Evolutionary conservation across 2,329 filamentous ascomycete genomes (phyloP).

Genomic region (Trichoderma sp.): DNA sequence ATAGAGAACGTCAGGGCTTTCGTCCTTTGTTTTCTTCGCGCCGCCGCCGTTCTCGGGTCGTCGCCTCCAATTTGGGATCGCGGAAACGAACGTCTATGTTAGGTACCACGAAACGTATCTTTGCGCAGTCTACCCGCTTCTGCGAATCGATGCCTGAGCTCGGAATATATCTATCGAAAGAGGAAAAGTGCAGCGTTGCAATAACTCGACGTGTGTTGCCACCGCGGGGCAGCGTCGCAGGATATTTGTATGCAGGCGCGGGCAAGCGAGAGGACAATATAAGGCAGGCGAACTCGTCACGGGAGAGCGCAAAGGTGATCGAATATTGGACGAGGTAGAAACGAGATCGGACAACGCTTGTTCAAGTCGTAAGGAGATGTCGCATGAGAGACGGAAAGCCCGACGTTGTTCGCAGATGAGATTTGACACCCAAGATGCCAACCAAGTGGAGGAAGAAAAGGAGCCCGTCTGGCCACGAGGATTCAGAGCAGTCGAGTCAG

Average conservation of each 20-base stretch:
- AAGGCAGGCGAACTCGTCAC: neutral
- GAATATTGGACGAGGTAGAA: neutral
- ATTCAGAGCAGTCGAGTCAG: conserved; percentile 16
- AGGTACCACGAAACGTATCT: neutral
- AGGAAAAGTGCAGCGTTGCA: neutral
- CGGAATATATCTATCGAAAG: neutral
- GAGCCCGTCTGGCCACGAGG: neutral
- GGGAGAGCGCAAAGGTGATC: neutral
- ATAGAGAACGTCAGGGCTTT: neutral
- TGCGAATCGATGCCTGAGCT: neutral
- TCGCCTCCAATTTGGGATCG: conserved; percentile 5
- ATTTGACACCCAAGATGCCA: neutral
- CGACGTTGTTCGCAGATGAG: neutral
- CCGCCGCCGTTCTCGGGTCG: neutral
- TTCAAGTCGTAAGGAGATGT: conserved; percentile 3
- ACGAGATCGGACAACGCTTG: conserved; percentile 12
- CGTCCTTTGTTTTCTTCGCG: neutral
- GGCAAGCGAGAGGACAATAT: neutral
- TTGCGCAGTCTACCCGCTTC: neutral
- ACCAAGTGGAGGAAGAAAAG: conserved; percentile 3
- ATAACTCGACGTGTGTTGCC: neutral
- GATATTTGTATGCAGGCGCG: conserved; percentile 6
- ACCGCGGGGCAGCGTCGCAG: conserved; percentile 7
- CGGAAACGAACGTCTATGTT: neutral
- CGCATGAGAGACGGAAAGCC: conserved; percentile 6